A percentile compares a stretch with the other conserved stretches of the same genome.
These are phyloP conservation scores for Lasiodiplodia sp. DNA, from an alignment of 2,329 filamentous ascomycete genomes.

Conservation along the genomic window DNA sequence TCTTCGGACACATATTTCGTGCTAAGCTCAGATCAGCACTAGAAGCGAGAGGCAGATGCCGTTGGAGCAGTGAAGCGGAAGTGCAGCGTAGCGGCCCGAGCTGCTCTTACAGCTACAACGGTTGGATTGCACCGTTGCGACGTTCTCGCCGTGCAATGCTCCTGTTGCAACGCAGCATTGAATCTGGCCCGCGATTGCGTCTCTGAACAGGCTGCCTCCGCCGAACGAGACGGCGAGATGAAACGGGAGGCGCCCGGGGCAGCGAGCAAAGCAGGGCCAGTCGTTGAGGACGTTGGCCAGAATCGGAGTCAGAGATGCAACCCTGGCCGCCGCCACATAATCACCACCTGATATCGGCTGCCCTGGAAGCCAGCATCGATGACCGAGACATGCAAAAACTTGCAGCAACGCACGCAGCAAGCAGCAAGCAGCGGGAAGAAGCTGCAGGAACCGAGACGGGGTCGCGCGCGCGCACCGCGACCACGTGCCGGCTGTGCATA, in stretches of 20 bases:
- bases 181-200: not conserved
- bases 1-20: not conserved
- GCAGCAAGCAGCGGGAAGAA: not conserved
- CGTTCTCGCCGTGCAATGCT: not conserved
- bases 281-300: not conserved
- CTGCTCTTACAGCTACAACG: not conserved
- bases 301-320: not conserved
- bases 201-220: not conserved
- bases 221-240: conserved; percentile 2
- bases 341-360: conserved; percentile 23
- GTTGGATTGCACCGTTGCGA: conserved; percentile 3
- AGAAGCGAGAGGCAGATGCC: not conserved
- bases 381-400: too few species aligned
- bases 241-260: conserved; percentile 2
- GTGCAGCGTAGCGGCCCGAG: not conserved
- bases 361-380: not conserved
- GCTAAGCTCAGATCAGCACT: conserved; percentile 23
- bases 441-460: conserved; percentile 26
- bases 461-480: conserved; percentile 5
- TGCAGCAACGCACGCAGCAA: not conserved
- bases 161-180: conserved; percentile 3
- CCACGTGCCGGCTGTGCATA: conserved; percentile 1
- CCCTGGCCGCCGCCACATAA: conserved; percentile 24
- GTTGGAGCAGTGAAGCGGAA: not conserved
- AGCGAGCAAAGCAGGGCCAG: not conserved